Base-by-base conservation (phyloP, 2,329 filamentous ascomycete genomes). In the Pseudogymnoascus sp. region DNA sequence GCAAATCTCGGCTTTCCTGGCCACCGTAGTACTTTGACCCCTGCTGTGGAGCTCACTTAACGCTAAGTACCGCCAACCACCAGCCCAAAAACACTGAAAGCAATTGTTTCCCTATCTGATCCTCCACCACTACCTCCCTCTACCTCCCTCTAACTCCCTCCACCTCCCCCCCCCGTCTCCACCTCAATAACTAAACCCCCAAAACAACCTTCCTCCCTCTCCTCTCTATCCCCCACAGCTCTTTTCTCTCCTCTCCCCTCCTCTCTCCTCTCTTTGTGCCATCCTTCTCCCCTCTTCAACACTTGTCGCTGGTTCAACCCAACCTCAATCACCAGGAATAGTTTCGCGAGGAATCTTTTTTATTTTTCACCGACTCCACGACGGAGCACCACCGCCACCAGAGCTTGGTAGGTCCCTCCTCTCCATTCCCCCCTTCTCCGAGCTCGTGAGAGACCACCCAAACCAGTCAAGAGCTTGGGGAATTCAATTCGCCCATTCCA, bases 61-160 rank as follows among this genome's bases (percentile, higher is more conserved):
- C 42, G 23, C 42, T 49, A 49, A 16, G 42, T 49, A 49, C 42
- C 42, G 14, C 42, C 42, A 49, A 49, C 41, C 41, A n/a, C 42
- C 42, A 28, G 42, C 5, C 42, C 42, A 49, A 49, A 49, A 49
- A 22, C 42, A 22, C 42, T 14, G 42, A 49, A 49, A 49, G 42
- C 23, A 49, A 49, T 49, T 49, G 42, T 49, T 49, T 49, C 42
- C 42, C 42, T 49, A 49, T 49, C 42, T 49, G 42, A 49, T 49
- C 23, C 42, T 42, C 22, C 16, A 11, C 22, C 41, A 19, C 12
- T 16, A 38, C 19, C 19, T 19, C 11, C 14, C 42, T 28, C 23
- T 23, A n/a, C 42, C 42, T n/a, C 22, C 19, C 41, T 19, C 41
- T 19, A 19, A 19, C 19, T 19, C 11, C 14, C 42, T 28, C 23